Evolutionary conservation across 331 rosid genomes (phyloP), one percentile per base, ranked within the genome.

Genomic region (Acacia pycnantha): DNA sequence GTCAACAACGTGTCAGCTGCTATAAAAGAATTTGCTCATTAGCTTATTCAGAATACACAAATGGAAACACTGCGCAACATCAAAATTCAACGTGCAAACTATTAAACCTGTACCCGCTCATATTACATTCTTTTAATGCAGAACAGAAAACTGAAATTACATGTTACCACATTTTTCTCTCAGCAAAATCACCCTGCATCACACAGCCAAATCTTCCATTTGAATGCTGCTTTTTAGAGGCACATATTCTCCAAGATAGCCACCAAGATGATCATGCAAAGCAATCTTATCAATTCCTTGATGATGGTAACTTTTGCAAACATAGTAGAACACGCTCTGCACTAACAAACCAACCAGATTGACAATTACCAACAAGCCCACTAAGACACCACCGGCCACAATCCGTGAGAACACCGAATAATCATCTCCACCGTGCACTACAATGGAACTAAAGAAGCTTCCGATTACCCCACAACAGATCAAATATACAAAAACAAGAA

Each of bases 221-320:
- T 95, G 98, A 89, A 95, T 80, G 87, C 90, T 95, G 88, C 98
- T 95, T 83, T 95, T 95, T 10, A 95, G 88, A 48, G 99, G 99
- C 86, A 96, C 99, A 70, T 93, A 95, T 79, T 95, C 99, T 21
- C 99, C 99, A 18, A 96, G 99, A 80, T 96, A 96, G 0, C 98
- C 99, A 35, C 98, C 98, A 40, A 96, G 94, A 80, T 96, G 99
- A 81, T 96, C 98, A 72, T 89, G 88, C 82, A 96, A 80, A 4
- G 97, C 99, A 19, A 35, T 88, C 89, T 93, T 96, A 79, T 96
- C 98, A 76, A 96, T 96, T 35, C 94, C 98, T 77, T 96, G 98
- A 53, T 90, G 97, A 82, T 96, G 99, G 66, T 82, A 89, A 77
- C 99, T 96, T 83, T 96, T 96, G 82, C 98, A 96, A 5, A 96